phyloP scores from a whole-genome alignment of 1,284 basidiomycete species.

The Sanguinoderma infundibulare region DNA sequence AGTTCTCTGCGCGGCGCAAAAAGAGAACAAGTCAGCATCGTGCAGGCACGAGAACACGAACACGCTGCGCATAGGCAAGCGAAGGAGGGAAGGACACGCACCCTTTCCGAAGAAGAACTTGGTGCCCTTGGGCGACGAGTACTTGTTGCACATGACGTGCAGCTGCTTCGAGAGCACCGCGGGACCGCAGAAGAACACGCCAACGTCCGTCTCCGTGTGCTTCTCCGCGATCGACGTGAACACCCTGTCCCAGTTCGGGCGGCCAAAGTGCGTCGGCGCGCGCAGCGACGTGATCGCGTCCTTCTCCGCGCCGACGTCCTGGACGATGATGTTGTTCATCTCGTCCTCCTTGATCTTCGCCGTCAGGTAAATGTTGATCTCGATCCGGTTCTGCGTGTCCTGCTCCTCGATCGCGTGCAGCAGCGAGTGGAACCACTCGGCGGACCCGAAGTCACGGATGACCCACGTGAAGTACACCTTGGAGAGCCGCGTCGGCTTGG shows the following conservation, averaged over 20 bases:
- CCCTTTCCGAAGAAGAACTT: slow-evolving; percentile 91
- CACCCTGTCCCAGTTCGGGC: slow-evolving; percentile 91
- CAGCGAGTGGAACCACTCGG: slow-evolving; percentile 94
- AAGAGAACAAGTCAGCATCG: too few species aligned
- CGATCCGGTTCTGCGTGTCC: slow-evolving; percentile 80
- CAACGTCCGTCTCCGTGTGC: slow-evolving; percentile 85
- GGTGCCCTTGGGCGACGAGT: slow-evolving; percentile 80
- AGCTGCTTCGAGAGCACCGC: slow-evolving; percentile 69
- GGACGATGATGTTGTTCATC: slow-evolving; percentile 87
- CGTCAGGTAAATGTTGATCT: slow-evolving; percentile 92
- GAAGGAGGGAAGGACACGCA: slow-evolving; percentile 30
- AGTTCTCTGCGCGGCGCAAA: slow-evolving; percentile 43
- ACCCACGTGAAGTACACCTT: slow-evolving; percentile 91
- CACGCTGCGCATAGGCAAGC: neutral
- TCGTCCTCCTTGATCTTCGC: slow-evolving; percentile 88
- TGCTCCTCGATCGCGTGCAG: slow-evolving; percentile 91
- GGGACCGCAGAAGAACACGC: slow-evolving; percentile 88
- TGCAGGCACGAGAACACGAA: neutral
- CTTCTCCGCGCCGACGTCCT: slow-evolving; percentile 87
- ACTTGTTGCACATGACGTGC: slow-evolving; percentile 83
- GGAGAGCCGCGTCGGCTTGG: slow-evolving; percentile 75
- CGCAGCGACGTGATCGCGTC: slow-evolving; percentile 86
- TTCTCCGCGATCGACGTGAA: slow-evolving; percentile 78
- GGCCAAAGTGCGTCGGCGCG: slow-evolving; percentile 91
- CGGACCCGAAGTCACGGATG: slow-evolving; percentile 84